Conservation (phyloP, 441 rosid species). For the Mallotus repandus region DNA sequence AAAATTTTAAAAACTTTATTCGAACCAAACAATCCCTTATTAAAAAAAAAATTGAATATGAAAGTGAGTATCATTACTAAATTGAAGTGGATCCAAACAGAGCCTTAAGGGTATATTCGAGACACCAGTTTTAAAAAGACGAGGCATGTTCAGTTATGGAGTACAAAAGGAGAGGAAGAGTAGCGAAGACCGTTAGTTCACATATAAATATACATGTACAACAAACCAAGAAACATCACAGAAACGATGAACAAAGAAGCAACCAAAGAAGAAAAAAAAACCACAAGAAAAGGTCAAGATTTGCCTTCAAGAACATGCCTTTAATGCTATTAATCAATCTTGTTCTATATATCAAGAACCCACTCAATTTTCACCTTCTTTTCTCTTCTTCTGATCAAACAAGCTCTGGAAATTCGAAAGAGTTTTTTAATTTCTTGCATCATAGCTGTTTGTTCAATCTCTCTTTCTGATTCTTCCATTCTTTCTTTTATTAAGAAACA, state of each 20-base stretch:
- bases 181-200: slow-evolving; percentile 37
- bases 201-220: no score
- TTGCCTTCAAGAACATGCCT: slow-evolving; percentile 3
- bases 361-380: slow-evolving; percentile 5
- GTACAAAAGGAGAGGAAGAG: background rate
- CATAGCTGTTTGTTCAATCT: no score
- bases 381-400: slow-evolving; percentile 20
- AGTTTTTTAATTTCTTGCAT: no score
- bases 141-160: slow-evolving; percentile 23
- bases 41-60: no score
- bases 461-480: background rate
- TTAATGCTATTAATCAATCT: no score
- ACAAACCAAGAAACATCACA: background rate
- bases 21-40: no score
- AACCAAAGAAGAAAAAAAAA: background rate
- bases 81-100: background rate
- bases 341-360: background rate
- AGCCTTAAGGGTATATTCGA: slow-evolving; percentile 27
- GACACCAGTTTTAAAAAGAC: background rate
- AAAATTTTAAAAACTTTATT: no score
- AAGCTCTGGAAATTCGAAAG: background rate
- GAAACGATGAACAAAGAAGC: background rate
- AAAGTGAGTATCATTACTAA: no score
- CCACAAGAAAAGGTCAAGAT: background rate
- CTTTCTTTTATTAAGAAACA: background rate